These are phyloP conservation scores for Davidsoniella virescens DNA, from an alignment of 2,329 filamentous ascomycete species.

Conservation along the genomic window DNA sequence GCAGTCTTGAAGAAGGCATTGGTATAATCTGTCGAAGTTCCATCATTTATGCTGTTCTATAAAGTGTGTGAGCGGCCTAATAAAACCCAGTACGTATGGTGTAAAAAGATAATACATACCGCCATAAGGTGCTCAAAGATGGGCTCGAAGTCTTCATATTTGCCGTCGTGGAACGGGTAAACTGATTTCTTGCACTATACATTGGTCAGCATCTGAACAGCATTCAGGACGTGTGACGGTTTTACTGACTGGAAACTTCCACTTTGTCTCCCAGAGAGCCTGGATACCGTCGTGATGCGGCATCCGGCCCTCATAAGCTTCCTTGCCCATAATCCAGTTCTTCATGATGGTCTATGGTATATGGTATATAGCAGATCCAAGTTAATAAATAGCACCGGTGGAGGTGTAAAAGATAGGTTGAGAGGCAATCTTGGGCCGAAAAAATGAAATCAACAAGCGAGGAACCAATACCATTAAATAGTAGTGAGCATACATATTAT, in stretches of 20 bases:
- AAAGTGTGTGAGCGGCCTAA: neutral
- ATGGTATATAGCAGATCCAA: neutral
- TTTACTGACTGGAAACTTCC: constrained; percentile 46
- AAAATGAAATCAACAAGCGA: neutral
- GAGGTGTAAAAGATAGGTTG: neutral
- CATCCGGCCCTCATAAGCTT: constrained; percentile 28
- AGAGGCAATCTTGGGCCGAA: neutral
- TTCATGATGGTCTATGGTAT: neutral
- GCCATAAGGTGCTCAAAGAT: constrained; percentile 48
- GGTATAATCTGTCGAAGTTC: constrained; percentile 49
- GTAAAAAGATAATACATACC: constrained; percentile 20
- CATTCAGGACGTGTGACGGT: neutral
- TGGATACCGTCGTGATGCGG: constrained; percentile 44
- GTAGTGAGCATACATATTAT: neutral
- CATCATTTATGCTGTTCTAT: constrained; percentile 44
- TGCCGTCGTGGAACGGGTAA: constrained; percentile 61
- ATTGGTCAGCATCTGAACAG: neutral
- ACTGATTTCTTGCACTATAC: constrained; percentile 41
- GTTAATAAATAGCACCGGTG: neutral
- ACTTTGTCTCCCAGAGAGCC: constrained; percentile 60
- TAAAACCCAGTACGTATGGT: too few species aligned
- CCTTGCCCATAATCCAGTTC: constrained; percentile 27
- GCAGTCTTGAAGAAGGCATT: constrained; percentile 45
- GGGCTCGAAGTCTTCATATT: constrained; percentile 51
- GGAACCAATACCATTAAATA: neutral